Conservation (phyloP, 2,329 filamentous ascomycete genomes). For the Exophiala viscosa region DNA sequence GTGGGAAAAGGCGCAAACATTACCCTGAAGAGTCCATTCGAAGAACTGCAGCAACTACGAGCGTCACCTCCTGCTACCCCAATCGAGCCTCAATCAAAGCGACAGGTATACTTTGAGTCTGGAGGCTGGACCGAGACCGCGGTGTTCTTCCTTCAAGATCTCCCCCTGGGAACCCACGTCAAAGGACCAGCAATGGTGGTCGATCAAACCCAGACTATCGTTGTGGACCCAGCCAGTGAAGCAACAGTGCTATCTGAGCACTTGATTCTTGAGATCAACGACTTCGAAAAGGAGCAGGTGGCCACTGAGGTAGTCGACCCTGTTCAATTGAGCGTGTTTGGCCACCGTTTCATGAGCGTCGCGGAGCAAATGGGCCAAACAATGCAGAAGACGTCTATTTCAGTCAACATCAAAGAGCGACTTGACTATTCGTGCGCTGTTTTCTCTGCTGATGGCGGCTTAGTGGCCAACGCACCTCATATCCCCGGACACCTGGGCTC, state of each 20-base stretch:
- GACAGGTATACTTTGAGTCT: constrained; percentile 35
- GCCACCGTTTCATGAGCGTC: constrained; percentile 79
- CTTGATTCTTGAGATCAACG: constrained; percentile 51
- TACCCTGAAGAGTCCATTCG: constrained; percentile 67
- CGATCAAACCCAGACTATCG: constrained; percentile 46
- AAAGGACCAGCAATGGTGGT: constrained; percentile 31
- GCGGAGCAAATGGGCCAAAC: constrained; percentile 80
- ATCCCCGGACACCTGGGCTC: constrained; percentile 76
- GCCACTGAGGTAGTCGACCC: constrained; percentile 60
- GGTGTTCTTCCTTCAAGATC: constrained; percentile 35
- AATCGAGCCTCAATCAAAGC: neutral
- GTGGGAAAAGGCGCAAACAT: constrained; percentile 55
- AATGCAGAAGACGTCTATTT: constrained; percentile 74
- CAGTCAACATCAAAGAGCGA: constrained; percentile 74
- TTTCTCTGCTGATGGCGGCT: constrained; percentile 69
- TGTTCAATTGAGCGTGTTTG: constrained; percentile 73
- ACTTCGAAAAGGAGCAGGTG: constrained; percentile 47
- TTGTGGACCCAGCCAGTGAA: constrained; percentile 38
- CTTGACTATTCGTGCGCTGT: constrained; percentile 80
- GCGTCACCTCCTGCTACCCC: neutral
- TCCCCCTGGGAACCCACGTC: constrained; percentile 34
- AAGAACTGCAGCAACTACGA: constrained; percentile 45
- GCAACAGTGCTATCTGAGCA: constrained; percentile 38
- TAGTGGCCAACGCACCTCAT: constrained; percentile 68
- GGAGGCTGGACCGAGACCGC: constrained; percentile 34